Evolutionary conservation across 2,329 filamentous ascomycete genomes (phyloP), one percentile per base, ranked within the genome.

Genomic region (Verticillium dahliae): DNA sequence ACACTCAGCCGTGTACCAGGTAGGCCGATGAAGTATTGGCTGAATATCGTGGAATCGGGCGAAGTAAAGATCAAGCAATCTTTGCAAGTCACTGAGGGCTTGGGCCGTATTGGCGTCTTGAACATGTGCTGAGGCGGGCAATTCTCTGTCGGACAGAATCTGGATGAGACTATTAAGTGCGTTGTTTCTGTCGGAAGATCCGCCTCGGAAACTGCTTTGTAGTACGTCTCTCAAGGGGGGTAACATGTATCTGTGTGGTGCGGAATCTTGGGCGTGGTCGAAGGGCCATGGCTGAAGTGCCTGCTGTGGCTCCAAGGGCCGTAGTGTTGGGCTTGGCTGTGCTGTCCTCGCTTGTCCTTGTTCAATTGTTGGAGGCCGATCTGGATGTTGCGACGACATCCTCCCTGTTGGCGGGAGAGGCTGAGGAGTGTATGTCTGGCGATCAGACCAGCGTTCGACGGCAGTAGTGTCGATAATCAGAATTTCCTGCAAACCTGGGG

Each of bases 21-120:
- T 71, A 4, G 71, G 67, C n/a, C 64, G 39, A 56, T 73, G 71
- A 14, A 73, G 63, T 13, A 72, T 67, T 1, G 71, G 68, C 39
- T 70, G 67, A 45, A 72, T 68, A 3, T 66, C 63, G 45, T 73
- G 70, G 57, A 72, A 73, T 9, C 57, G 55, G 2, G 64, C 41
- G 5, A 73, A 68, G 57, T 70, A 73, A 1, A 65, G 62, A 31
- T 68, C 63, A 3, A 69, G 59, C 15, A 72, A 64, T 13, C 62
- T 63, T 50, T 67, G 63, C 2, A 72, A 62, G 34, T 70, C 54
- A 13, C 63, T 45, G 1, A 68, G 62, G 1, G 66, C 71, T 9
- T 67, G 63, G 1, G 61, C 57, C 22, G 64, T 62, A 35, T 62
- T 62, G 2, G 62, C 27, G 13, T 67, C 65, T 9, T 27, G 34